Percentiles rank a stretch among this genome's conserved stretches.
Conservation (phyloP, 176 grass and related monocot species). For the Secale cereale region DNA sequence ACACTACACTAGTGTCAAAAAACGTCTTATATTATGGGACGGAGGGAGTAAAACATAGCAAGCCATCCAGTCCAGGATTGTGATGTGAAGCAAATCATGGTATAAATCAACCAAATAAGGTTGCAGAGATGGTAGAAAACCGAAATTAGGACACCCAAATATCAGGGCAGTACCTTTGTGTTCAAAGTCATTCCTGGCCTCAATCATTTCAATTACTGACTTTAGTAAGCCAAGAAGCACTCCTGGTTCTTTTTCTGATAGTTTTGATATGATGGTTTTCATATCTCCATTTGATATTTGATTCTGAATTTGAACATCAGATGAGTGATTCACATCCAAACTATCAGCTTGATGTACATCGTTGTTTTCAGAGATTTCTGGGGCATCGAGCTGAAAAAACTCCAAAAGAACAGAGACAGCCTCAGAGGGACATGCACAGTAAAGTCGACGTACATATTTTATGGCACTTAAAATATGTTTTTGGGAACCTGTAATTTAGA, state of each 20-base stretch:
- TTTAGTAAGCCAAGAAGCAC: constrained; percentile 70
- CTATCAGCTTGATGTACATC: constrained; percentile 37
- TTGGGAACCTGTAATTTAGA: constrained; percentile 53
- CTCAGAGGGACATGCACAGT: constrained; percentile 62
- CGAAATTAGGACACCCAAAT: neutral
- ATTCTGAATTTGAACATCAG: constrained; percentile 13
- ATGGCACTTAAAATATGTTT: constrained; percentile 46
- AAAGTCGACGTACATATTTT: constrained; percentile 55
- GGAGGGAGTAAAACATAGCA: neutral
- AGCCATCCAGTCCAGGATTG: neutral
- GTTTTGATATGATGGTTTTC: constrained; percentile 51
- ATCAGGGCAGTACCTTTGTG: constrained; percentile 35
- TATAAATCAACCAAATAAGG: constrained; percentile 7
- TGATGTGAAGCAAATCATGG: constrained; percentile 12
- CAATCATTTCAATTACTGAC: constrained; percentile 71
- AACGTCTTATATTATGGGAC: too few relatives aligned
- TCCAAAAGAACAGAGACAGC: constrained; percentile 66
- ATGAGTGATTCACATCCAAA: constrained; percentile 28
- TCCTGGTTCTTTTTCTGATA: constrained; percentile 76
- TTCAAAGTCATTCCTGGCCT: constrained; percentile 36
- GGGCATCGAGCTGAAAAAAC: constrained; percentile 47
- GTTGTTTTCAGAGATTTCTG: constrained; percentile 34
- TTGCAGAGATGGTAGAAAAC: neutral
- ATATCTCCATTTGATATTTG: constrained; percentile 44
- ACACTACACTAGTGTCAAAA: too few relatives aligned